These are phyloP conservation scores for Hypomontagnella submonticulosa DNA, from an alignment of 495 filamentous ascomycete genomes.

Conservation along the genomic window DNA sequence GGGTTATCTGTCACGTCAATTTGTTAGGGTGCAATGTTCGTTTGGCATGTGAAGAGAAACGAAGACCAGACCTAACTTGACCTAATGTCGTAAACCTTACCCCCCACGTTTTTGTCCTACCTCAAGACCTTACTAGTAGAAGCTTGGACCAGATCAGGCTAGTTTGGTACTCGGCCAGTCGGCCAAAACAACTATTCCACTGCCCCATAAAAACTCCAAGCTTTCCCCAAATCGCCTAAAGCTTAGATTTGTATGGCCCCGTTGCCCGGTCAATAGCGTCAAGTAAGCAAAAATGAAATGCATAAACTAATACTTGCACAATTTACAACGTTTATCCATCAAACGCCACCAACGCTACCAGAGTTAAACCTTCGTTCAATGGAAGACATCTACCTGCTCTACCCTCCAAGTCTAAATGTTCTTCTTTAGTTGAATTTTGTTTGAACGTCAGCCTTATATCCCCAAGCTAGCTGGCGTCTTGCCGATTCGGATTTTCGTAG, in stretches of 20 bases:
- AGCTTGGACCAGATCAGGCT: constrained; percentile 16
- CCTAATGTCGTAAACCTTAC: constrained; percentile 12
- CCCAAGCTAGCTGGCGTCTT: constrained; percentile 15
- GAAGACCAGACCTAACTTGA: constrained; percentile 5
- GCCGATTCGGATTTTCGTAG: constrained; percentile 29
- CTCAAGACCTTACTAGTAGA: not conserved
- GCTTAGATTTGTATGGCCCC: not conserved
- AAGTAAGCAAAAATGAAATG: constrained; percentile 27
- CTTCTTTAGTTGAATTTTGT: constrained; percentile 15
- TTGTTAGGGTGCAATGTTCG: not conserved
- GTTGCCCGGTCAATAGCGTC: constrained; percentile 32
- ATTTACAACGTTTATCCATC: constrained; percentile 28
- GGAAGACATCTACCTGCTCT: constrained; percentile 11
- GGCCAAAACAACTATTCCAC: too few species aligned
- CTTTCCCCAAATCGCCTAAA: constrained; percentile 17
- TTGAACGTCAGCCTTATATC: not conserved
- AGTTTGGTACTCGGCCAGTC: too few species aligned
- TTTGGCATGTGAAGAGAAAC: constrained; percentile 45
- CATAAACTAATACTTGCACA: constrained; percentile 40
- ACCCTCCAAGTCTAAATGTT: constrained; percentile 7
- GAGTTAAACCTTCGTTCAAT: constrained; percentile 13
- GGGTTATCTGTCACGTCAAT: not conserved
- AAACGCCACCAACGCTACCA: constrained; percentile 12
- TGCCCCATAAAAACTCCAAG: constrained; percentile 12
- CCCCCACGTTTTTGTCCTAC: not conserved